phyloP scores from a whole-genome alignment of 495 filamentous ascomycete genomes.

The Hapsidospora chrysogenum region DNA sequence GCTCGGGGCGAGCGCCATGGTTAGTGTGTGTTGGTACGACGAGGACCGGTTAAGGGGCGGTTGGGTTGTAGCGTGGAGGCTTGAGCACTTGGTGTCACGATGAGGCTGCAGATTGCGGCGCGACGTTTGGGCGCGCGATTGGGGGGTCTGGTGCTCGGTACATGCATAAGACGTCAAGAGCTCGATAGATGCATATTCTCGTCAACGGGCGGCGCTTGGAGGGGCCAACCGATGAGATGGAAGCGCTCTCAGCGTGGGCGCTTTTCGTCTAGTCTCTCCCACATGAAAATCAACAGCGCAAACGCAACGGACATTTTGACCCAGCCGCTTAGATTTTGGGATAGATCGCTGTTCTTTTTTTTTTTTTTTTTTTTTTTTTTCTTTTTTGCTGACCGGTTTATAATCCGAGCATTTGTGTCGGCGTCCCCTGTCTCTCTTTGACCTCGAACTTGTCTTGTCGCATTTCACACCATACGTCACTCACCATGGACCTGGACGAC shows the following conservation, averaged over 20 bases:
- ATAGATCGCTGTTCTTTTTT: too few relatives aligned
- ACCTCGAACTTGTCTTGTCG: too few relatives aligned
- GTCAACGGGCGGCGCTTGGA: not conserved
- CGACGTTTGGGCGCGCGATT: too few relatives aligned
- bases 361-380: too few relatives aligned
- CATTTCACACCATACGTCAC: too few relatives aligned
- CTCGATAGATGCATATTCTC: not conserved
- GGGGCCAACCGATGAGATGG: too few relatives aligned
- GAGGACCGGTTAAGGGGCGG: not conserved
- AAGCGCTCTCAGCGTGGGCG: too few relatives aligned
- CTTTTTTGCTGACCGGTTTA: too few relatives aligned
- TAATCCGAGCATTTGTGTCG: not conserved
- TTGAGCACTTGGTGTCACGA: not conserved
- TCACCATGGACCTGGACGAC: slow-evolving; percentile 39
- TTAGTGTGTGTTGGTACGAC: slow-evolving; percentile 3
- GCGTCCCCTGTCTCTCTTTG: not conserved
- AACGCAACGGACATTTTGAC: too few relatives aligned
- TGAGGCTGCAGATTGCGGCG: not conserved
- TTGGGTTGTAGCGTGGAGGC: not conserved
- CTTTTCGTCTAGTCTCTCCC: too few relatives aligned
- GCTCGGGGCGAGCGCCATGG: slow-evolving; percentile 49
- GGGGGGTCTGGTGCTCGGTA: slow-evolving; percentile 1
- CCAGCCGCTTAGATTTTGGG: too few relatives aligned
- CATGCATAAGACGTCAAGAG: not conserved
- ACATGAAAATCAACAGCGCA: too few relatives aligned